Evolutionary conservation across 352 stramenopile species (phyloP), one percentile per base, ranked within the genome.

Genomic region (Pythium phragmitis): DNA sequence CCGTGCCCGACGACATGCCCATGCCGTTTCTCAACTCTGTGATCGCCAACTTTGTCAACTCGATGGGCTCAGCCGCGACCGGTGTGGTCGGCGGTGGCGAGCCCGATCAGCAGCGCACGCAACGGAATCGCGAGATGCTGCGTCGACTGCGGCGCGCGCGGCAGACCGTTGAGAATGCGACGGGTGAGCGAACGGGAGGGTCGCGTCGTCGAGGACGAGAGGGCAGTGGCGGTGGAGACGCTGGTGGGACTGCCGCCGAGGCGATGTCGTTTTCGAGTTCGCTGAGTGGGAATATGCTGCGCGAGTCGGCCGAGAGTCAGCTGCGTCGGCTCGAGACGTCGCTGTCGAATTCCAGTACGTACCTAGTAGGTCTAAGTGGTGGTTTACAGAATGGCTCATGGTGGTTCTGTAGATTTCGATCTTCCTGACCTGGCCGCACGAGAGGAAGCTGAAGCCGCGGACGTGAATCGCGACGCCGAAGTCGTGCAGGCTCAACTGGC

Each of bases 1-100:
- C 83, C 9, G 70, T 92, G 3, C 77, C 81, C 1, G 82, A 92
- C 11, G 76, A 85, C 39, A 77, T 90, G 37, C 82, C 67, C n/a
- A 85, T 92, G 77, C 86, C 86, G 13, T 93, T 95, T 72, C 70
- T 95, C 8, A 91, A 80, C 59, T 91, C 82, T 2, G 85, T 95
- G 74, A 85, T 95, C 50, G 75, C 82, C 19, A 91, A 92, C 61
- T 76, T 93, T 45, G 80, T 92, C 23, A 88, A 70, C 45, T 63
- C 57, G 48, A 65, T 72, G 59, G 65, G 65, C 54, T 39, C 51
- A 8, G 65, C 58, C 3, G 43, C 65, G 0, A 49, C 53, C 2
- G 41, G 5, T 41, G 47, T 2, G 4, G 43, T 7, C 5, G 39
- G 28, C 28, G 60, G 19, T 1, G 34, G n/a, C 19, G 58, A 21